A percentile compares a stretch with the other conserved stretches of the same genome.
Evolutionary conservation across 176 grass and related monocot genomes (phyloP).

Genomic region (Carex cristatella): DNA sequence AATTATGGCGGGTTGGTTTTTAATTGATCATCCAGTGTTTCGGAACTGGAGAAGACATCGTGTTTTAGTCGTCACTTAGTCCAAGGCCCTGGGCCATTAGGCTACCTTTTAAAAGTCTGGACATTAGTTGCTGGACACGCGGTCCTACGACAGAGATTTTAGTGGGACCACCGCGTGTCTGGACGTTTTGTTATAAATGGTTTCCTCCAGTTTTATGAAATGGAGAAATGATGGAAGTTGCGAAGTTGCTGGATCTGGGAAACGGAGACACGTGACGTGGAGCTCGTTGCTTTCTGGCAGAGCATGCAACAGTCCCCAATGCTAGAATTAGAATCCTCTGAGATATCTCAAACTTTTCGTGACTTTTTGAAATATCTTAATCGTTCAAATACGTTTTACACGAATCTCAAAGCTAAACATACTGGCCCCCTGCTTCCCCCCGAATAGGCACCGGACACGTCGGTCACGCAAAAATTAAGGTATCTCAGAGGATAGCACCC

Average conservation of each 20-base stretch:
- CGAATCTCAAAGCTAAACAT: no score
- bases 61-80: neutral
- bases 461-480: no score
- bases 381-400: no score
- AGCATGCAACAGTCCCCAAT: neutral
- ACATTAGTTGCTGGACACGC: conserved; percentile 7
- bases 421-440: no score
- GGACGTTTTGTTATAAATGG: neutral
- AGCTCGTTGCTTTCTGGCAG: neutral
- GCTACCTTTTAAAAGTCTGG: neutral
- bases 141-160: conserved; percentile 10
- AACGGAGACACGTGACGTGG: neutral
- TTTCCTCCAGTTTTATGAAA: neutral
- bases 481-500: no score
- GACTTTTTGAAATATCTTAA: no score
- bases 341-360: no score
- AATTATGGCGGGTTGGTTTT: neutral
- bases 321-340: neutral
- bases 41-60: neutral
- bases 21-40: neutral
- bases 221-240: neutral
- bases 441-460: no score
- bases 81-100: neutral
- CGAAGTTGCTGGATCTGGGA: neutral
- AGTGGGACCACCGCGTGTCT: neutral